phyloP scores from a whole-genome alignment of 257 asterid species.

The Solanum bukasovii region DNA sequence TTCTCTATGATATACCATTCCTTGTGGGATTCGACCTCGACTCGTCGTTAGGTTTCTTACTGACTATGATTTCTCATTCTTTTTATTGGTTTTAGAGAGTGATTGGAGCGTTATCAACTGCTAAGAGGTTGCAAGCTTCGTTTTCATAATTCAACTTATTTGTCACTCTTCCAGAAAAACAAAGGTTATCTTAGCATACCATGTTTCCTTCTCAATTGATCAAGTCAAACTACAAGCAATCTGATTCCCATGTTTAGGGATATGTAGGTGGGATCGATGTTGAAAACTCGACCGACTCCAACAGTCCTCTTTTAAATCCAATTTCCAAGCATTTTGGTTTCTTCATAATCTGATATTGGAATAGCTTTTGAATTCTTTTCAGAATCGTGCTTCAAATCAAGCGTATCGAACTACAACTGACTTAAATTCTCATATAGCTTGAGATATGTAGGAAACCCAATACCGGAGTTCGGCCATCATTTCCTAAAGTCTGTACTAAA shows the following conservation, averaged over 20 bases:
- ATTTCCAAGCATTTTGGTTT: background rate
- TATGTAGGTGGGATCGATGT: background rate
- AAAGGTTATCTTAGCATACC: background rate
- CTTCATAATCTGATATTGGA: background rate
- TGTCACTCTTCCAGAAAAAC: background rate
- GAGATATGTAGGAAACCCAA: background rate
- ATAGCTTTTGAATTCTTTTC: background rate
- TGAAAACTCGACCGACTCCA: background rate
- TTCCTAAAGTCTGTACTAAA: background rate
- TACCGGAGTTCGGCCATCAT: background rate
- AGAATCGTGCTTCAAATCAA: background rate
- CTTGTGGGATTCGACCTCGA: too few species aligned
- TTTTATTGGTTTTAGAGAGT: too few species aligned
- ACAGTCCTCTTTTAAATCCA: background rate
- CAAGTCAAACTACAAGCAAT: background rate
- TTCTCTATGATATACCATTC: too few species aligned
- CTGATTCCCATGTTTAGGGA: background rate
- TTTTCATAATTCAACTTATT: too few species aligned
- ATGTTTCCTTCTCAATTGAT: background rate
- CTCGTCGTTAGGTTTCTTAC: too few species aligned
- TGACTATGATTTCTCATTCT: too few species aligned
- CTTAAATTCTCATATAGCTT: background rate
- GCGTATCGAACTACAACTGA: background rate
- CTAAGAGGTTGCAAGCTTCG: background rate
- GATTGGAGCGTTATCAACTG: too few species aligned